Evolutionary conservation across 2,329 filamentous ascomycete species (phyloP), one percentile per base, ranked within the genome.

Genomic region (Paraphoma sp.): DNA sequence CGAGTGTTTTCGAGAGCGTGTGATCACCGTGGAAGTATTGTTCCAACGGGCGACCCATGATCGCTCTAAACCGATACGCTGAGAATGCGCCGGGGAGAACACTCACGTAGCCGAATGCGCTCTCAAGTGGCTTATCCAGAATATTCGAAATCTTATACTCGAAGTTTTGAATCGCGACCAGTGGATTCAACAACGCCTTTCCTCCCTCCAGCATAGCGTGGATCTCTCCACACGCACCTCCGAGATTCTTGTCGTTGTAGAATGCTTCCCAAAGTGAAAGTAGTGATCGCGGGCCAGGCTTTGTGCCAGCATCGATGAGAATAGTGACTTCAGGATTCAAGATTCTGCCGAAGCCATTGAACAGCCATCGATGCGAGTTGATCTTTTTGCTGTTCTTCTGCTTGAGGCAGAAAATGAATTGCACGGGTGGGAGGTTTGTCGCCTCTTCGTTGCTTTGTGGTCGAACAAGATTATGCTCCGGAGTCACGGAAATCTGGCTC

Each of bases 121-220:
- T 94, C 80, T 99, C 95, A 40, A 99, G 84, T 1, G 95, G 95
- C 82, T 99, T 99, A 78, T 99, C 95, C 60, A 99, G 87, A 79
- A 99, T 97, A 79, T 99, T 99, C 81, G 90, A 95, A 80, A 99
- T 99, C 85, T 99, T 99, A 86, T 99, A 99, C 85, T 99, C 95
- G 76, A 98, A 99, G 78, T 99, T 99, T 79, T 99, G 95, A 12
- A 92, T 89, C 11, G 95, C 95, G 57, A 99, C 93, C 28, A 99
- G 86, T n/a, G 95, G 95, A 77, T 99, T 99, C 71, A 98, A 76
- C 65, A 99, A 84, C 79, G 97, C 97, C 78, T 86, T 90, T 80
- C 94, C 95, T 46, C 92, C 91, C 54, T 63, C 94, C 77, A 98
- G 83, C 92, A 98, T 97, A 57, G 95, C 95, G 78, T 99, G 95